Evolutionary conservation across 1,284 basidiomycete species (phyloP).

Genomic region (Sphaerobolus stellatus): DNA sequence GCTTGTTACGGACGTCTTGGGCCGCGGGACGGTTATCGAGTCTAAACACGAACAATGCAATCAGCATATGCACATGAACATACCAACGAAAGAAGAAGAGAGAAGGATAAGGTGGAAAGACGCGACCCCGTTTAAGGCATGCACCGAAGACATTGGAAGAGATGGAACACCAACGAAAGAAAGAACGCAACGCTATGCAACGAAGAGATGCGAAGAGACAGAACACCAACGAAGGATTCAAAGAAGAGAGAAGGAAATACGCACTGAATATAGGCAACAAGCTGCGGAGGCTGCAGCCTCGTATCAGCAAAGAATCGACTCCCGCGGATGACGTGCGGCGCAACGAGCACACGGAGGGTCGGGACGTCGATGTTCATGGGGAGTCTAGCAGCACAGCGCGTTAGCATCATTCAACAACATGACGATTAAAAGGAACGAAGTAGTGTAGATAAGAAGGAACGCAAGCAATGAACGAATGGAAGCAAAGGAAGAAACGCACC

Average conservation of each 20-base stretch:
- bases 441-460: not conserved
- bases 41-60: too few relatives aligned
- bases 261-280: not conserved
- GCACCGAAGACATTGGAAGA: too few relatives aligned
- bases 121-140: too few relatives aligned
- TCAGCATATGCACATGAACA: too few relatives aligned
- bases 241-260: not conserved
- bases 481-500: constrained; percentile 37
- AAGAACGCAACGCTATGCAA: too few relatives aligned
- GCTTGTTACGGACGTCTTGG: constrained; percentile 67
- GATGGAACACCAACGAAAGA: too few relatives aligned
- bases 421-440: not conserved
- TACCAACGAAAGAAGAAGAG: too few relatives aligned
- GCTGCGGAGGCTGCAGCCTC: not conserved
- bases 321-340: constrained; percentile 65
- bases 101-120: too few relatives aligned
- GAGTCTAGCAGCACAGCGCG: too few relatives aligned
- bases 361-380: constrained; percentile 56
- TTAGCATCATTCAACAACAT: too few relatives aligned
- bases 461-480: constrained; percentile 9
- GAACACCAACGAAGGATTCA: not conserved
- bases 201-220: not conserved
- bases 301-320: constrained; percentile 55
- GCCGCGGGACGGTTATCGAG: constrained; percentile 67
- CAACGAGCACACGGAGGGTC: constrained; percentile 58